Percentiles rank a stretch among this genome's conserved stretches.
phyloP scores from a whole-genome alignment of 1,284 basidiomycete species.

The Rhodofomes roseus region DNA sequence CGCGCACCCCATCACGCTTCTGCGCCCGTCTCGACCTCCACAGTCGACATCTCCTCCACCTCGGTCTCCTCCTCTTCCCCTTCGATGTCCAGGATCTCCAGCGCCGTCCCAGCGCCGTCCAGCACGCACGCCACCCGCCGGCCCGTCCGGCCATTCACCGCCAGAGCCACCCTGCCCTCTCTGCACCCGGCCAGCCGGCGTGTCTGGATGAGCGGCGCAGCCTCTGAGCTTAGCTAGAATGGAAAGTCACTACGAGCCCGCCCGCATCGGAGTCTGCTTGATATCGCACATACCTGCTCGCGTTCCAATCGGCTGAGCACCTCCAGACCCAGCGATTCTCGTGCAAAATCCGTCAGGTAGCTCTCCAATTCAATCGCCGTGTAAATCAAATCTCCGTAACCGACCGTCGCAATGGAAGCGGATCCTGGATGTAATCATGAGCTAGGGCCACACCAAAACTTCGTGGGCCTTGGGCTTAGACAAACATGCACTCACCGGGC shows the following conservation, averaged over 20 bases:
- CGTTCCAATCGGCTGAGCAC: slow-evolving; percentile 51
- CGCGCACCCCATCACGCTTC: slow-evolving; percentile 4
- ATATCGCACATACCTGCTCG: slow-evolving; percentile 39
- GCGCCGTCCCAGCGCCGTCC: slow-evolving; percentile 51
- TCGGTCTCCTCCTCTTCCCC: slow-evolving; percentile 47
- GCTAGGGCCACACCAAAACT: slow-evolving; percentile 5
- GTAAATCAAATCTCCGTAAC: slow-evolving; percentile 57
- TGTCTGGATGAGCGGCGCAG: slow-evolving; percentile 52
- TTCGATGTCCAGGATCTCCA: slow-evolving; percentile 79
- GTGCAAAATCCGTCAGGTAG: slow-evolving; percentile 50
- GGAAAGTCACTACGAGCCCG: slow-evolving; percentile 13
- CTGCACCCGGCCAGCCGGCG: slow-evolving; percentile 52
- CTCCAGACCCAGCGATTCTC: slow-evolving; percentile 59
- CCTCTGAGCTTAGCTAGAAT: slow-evolving; percentile 43
- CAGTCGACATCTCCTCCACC: slow-evolving; percentile 26
- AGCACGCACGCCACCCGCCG: slow-evolving; percentile 73
- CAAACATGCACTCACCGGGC: slow-evolving; percentile 27
- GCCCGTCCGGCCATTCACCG: slow-evolving; percentile 70
- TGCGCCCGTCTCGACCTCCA: slow-evolving; percentile 11
- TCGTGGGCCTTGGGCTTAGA: background rate
- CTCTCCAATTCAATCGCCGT: slow-evolving; percentile 40
- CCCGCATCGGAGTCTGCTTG: background rate
- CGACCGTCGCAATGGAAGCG: slow-evolving; percentile 54
- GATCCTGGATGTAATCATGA: slow-evolving; percentile 38
- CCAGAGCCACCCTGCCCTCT: slow-evolving; percentile 51